Percentiles rank a stretch among this genome's conserved stretches.
Evolutionary conservation across 202 grass and related monocot species (phyloP).

Genomic region (Schoenoplectus triqueter): DNA sequence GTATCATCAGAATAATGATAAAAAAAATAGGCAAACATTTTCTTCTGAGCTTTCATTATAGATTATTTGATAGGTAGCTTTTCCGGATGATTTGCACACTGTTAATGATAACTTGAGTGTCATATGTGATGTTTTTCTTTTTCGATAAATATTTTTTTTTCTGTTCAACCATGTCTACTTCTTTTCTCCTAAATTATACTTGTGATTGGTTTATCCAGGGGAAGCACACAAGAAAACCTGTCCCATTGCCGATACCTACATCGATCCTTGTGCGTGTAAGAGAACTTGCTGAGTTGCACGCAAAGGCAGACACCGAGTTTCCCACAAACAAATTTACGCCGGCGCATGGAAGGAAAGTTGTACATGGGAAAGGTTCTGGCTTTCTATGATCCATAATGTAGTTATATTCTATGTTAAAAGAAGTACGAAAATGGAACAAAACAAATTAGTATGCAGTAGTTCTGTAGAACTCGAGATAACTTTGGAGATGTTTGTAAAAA

Average conservation of each 20-base stretch:
- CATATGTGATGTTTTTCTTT: background rate
- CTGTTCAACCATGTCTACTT: background rate
- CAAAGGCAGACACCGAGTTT: constrained; percentile 43
- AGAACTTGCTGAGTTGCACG: constrained; percentile 68
- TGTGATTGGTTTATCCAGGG: constrained; percentile 39
- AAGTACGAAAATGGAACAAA: constrained; percentile 2
- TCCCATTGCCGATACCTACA: constrained; percentile 72
- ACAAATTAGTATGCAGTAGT: constrained; percentile 22
- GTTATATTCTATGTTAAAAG: constrained; percentile 37
- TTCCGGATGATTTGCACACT: background rate
- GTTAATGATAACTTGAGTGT: background rate
- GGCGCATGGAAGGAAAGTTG: constrained; percentile 44
- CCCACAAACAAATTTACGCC: constrained; percentile 23
- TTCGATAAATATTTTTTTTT: background rate
- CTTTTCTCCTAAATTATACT: background rate
- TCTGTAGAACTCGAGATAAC: constrained; percentile 30
- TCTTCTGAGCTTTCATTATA: background rate
- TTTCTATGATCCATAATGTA: constrained; percentile 69
- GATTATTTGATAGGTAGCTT: background rate
- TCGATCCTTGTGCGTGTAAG: constrained; percentile 82
- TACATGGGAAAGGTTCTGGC: constrained; percentile 72
- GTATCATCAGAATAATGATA: background rate
- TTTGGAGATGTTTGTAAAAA: constrained; percentile 30
- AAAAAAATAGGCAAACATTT: background rate
- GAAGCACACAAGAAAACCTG: constrained; percentile 63